Percentiles rank a stretch among this genome's conserved stretches.
Conservation (phyloP, 1,284 basidiomycete genomes). For the Vanrija sp. region DNA sequence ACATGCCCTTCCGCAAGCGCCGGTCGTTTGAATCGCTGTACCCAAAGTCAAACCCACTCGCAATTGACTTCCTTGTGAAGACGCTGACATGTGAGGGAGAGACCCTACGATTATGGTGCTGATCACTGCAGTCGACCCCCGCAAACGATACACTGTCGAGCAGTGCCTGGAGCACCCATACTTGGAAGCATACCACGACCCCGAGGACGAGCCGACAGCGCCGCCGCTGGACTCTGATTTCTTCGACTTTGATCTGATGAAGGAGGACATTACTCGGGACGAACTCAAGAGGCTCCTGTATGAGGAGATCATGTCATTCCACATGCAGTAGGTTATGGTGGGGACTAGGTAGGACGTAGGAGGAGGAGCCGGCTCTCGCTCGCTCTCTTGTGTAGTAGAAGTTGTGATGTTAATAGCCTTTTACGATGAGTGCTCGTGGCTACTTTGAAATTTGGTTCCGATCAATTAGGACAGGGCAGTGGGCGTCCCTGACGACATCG, state of each 20-base stretch:
- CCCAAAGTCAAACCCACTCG: conserved; percentile 78
- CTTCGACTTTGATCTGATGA: conserved; percentile 91
- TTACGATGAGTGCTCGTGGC: too few species aligned
- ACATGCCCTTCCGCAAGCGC: conserved; percentile 80
- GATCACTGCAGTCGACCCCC: conserved; percentile 68
- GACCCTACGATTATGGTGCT: conserved; percentile 2
- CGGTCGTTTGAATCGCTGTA: conserved; percentile 72
- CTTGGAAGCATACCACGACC: conserved; percentile 80
- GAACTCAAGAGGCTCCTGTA: conserved; percentile 63
- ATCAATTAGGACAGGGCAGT: too few species aligned
- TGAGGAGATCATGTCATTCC: conserved; percentile 75
- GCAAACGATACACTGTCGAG: conserved; percentile 86
- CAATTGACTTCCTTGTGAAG: conserved; percentile 87
- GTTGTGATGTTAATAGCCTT: too few species aligned
- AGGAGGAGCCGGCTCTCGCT: too few species aligned
- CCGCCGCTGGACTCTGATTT: conserved; percentile 84
- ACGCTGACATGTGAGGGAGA: conserved; percentile 63
- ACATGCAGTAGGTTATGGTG: background rate
- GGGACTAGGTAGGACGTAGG: too few species aligned
- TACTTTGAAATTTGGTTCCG: too few species aligned
- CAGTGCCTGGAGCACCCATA: conserved; percentile 87
- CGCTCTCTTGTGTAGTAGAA: too few species aligned
- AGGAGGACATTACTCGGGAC: conserved; percentile 85
- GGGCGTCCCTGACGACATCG: too few species aligned
- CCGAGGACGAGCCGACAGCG: conserved; percentile 86